Base-by-base conservation (phyloP, 1,284 basidiomycete species). In the Coniferiporia sulphurascens region DNA sequence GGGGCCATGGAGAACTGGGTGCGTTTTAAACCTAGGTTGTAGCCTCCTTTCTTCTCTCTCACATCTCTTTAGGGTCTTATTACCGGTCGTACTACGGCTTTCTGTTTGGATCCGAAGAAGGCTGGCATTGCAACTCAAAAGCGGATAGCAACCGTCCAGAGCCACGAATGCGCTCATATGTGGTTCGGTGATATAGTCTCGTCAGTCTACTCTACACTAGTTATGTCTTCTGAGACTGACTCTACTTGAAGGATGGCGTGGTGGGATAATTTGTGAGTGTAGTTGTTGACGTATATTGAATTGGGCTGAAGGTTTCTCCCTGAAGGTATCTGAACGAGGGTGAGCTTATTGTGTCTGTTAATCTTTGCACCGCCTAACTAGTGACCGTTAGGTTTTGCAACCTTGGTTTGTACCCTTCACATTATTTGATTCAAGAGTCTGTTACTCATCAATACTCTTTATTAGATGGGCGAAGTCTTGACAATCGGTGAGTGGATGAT, bases 1-100 rank as follows among this genome's bases (percentile, higher is more conserved):
- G 93, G 91, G 55, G 94, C 93, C 2, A 96, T 95, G 94, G 94
- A 98, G 76, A 97, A 97, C 72, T 95, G 92, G 89, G 80, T 78
- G 68, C 50, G 66, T 59, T 19, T 22, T 44, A 62, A 13, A 57
- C 12, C 38, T 36, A n/a, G 32, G 3, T 9, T 32, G 2, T 49
- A 17, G 8, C 43, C 21, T 46, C 36, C 21, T 41, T 7, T 50
- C 15, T 17, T 44, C 12, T 63, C 58, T 7, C 48, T 34, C 50
- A 61, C 10, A 12, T 10, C 38, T 8, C 49, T 52, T 21, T 48
- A 81, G 85, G 93, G 95, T 59, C 76, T 98, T 60, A 97, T 98
- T 69, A 97, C 91, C 8, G 95, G 94, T 27, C 82, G 95, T 52
- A 95, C 93, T 1, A 85, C 79, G 46, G 87, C 87, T 1, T 91